phyloP scores from a whole-genome alignment of 164 flowering plant genomes.

The Piper longum region DNA sequence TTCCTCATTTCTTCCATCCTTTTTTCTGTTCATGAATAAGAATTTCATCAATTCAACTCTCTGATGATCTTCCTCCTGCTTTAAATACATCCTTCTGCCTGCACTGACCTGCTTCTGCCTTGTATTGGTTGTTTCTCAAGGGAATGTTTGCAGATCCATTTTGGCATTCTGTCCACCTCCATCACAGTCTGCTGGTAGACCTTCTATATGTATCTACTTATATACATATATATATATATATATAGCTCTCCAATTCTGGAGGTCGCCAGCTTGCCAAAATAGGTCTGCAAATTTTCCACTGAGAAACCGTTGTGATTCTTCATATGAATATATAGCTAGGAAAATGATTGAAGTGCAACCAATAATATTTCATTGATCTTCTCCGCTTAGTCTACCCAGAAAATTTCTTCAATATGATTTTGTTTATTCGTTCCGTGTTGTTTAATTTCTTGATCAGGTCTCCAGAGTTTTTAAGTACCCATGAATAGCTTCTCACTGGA shows the following conservation, averaged over 20 bases:
- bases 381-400: no score
- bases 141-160: constrained; percentile 23
- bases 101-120: constrained; percentile 1
- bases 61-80: neutral
- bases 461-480: no score
- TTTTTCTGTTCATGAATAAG: neutral
- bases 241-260: constrained; percentile 6
- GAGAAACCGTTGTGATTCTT: constrained; percentile 6
- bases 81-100: neutral
- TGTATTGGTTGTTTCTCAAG: constrained; percentile 14
- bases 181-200: neutral
- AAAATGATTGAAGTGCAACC: no score
- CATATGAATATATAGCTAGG: no score
- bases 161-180: constrained; percentile 54
- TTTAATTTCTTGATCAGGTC: no score
- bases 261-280: constrained; percentile 32
- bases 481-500: no score
- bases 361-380: no score
- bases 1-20: constrained; percentile 1
- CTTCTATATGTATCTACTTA: no score
- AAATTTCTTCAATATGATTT: no score
- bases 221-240: no score
- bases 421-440: no score
- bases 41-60: neutral
- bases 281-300: constrained; percentile 27